Evolutionary conservation across 2,329 filamentous ascomycete species (phyloP).

Genomic region (Claviceps capensis): DNA sequence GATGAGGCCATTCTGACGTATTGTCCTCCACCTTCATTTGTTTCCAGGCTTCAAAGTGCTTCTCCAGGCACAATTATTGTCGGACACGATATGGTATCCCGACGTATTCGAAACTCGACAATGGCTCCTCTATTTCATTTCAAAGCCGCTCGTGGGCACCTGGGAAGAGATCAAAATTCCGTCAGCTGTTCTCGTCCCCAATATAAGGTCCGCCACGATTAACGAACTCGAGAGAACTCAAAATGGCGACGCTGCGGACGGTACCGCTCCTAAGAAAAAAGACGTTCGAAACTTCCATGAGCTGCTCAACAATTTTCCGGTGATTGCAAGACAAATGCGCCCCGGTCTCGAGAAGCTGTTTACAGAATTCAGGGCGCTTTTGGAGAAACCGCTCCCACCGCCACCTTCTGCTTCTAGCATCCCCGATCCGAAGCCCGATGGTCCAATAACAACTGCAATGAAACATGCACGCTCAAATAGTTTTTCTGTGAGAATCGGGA

Average conservation of each 20-base stretch:
- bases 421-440: conserved; percentile 43
- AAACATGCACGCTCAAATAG: conserved; percentile 42
- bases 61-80: conserved; percentile 75
- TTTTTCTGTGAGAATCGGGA: conserved; percentile 20
- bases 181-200: conserved; percentile 45
- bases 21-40: neutral
- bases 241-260: conserved; percentile 27
- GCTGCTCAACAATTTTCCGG: conserved; percentile 78
- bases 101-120: conserved; percentile 79
- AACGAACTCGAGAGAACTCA: conserved; percentile 23
- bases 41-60: conserved; percentile 72
- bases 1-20: neutral
- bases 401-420: conserved; percentile 50
- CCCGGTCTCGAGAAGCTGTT: conserved; percentile 80
- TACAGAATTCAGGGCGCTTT: conserved; percentile 72
- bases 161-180: conserved; percentile 64
- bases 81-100: conserved; percentile 77
- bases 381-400: conserved; percentile 72
- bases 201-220: conserved; percentile 24
- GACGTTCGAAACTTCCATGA: conserved; percentile 86
- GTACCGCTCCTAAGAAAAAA: conserved; percentile 51
- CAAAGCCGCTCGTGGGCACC: conserved; percentile 68
- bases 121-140: conserved; percentile 96
- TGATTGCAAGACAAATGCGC: conserved; percentile 95
- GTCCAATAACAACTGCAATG: conserved; percentile 40